Base-by-base conservation (phyloP, 345 rosid species). In the Pseudoturritis turrita region DNA sequence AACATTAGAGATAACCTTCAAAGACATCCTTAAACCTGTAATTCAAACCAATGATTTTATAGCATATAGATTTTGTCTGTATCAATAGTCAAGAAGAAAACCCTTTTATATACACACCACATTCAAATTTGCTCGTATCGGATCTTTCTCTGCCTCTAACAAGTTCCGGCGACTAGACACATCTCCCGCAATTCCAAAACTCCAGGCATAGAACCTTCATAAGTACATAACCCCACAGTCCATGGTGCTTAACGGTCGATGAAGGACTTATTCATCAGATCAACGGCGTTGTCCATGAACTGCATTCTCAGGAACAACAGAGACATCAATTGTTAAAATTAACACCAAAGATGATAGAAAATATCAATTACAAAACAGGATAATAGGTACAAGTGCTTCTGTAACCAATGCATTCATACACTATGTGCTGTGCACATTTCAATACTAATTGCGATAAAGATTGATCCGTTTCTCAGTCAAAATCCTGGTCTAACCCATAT, bases 231-330 rank as follows among this genome's bases (percentile, higher is more conserved):
- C 33, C 40, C 8, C n/a, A n/a, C n/a, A n/a, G 12, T 22, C 23
- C 19, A 11, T 43, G 53, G 44, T 62, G 66, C 47, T 83, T 80
- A 80, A 63, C 93, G 93, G 77, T 88, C 97, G 14, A 84, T 80
- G 78, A 92, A 92, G 3, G 97, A 88, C 82, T 90, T 88, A 79
- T 92, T 82, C 96, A 90, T 92, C 79, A 90, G 85, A 78, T 80
- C 76, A 21, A 88, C 89, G 13, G 96, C 98, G 18, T 87, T 81
- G 46, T 92, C 98, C 98, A 90, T 84, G 78, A 90, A 88, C 97
- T 90, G 89, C 87, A 87, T 13, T 51, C 21, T 43, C 41, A 77
- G 53, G 29, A 73, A 68, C 64, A 70, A 46, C 12, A 65, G 23
- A 70, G 37, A 18, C 25, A 69, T 36, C 45, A 26, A 11, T 5